phyloP scores from a whole-genome alignment of 2,329 filamentous ascomycete species.

The Epicoccum nigrum region DNA sequence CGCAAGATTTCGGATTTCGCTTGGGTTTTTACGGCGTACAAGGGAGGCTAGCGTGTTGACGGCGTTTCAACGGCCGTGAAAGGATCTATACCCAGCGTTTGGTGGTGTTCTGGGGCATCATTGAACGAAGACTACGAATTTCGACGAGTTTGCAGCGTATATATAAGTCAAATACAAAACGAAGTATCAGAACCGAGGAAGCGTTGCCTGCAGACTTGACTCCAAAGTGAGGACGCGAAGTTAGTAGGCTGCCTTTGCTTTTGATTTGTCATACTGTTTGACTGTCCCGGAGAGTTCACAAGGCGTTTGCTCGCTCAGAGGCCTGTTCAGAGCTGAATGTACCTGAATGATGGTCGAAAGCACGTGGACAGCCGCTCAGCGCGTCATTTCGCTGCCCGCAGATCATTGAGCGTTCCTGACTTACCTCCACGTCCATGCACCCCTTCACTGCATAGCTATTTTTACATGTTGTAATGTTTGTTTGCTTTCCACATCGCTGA shows the following conservation, averaged over 20 bases:
- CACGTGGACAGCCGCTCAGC: background rate
- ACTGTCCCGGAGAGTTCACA: no score
- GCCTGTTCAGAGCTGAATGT: background rate
- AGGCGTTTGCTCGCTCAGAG: no score
- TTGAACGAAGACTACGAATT: background rate
- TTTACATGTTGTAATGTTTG: constrained; percentile 1
- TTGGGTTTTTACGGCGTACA: background rate
- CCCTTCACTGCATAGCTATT: constrained; percentile 5
- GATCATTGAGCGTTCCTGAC: constrained; percentile 5
- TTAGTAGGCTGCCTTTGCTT: no score
- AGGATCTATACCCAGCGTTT: background rate
- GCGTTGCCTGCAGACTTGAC: no score
- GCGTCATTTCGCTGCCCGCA: constrained; percentile 6
- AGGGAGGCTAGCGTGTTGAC: no score
- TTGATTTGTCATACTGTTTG: no score
- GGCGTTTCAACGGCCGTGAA: no score
- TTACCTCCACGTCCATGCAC: background rate
- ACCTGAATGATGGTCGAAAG: background rate
- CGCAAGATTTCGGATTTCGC: background rate
- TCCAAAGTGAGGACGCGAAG: no score
- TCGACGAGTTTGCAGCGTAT: no score
- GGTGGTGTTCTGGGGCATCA: background rate
- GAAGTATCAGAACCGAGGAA: no score
- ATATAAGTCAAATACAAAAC: background rate
- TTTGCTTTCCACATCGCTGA: background rate